Evolutionary conservation across 2,329 filamentous ascomycete species (phyloP).

Genomic region (Trichoderma sp.): DNA sequence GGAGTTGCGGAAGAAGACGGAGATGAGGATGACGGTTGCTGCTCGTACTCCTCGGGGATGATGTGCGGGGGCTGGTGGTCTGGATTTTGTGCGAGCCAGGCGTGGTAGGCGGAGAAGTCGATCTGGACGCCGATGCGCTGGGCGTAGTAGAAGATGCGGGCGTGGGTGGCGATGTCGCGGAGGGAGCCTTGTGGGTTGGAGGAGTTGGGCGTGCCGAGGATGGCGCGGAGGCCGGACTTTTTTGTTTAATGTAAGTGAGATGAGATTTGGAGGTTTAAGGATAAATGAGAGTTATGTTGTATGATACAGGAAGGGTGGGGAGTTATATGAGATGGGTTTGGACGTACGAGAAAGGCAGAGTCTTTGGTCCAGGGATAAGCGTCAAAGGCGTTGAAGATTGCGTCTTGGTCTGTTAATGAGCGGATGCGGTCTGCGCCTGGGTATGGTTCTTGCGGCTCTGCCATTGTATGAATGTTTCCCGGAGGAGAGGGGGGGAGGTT

Average conservation of each 20-base stretch:
- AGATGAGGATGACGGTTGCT: background rate
- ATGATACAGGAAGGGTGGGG: background rate
- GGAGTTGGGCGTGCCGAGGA: constrained; percentile 54
- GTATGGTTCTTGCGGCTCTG: constrained; percentile 1
- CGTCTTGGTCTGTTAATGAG: constrained; percentile 39
- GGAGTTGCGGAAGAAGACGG: constrained; percentile 28
- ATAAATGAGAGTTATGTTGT: background rate
- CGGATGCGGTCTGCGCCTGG: constrained; percentile 39
- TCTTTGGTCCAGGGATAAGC: constrained; percentile 67
- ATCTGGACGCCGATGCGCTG: constrained; percentile 52
- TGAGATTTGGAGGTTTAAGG: background rate
- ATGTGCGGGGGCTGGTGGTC: constrained; percentile 37
- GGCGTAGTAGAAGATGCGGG: constrained; percentile 66
- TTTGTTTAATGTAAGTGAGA: background rate
- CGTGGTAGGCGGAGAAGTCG: constrained; percentile 66
- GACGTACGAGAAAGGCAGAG: constrained; percentile 61
- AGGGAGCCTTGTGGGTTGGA: constrained; percentile 45
- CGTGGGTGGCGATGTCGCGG: constrained; percentile 60
- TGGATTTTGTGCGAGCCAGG: constrained; percentile 51
- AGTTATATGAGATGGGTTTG: background rate
- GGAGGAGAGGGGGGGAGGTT: background rate
- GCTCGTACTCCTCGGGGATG: constrained; percentile 30
- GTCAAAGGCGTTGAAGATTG: constrained; percentile 61
- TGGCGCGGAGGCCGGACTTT: constrained; percentile 60
- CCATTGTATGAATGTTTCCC: too few relatives aligned